Evolutionary conservation across 495 filamentous ascomycete genomes (phyloP), one percentile per base, ranked within the genome.

Genomic region (Emericellopsis terricola): DNA sequence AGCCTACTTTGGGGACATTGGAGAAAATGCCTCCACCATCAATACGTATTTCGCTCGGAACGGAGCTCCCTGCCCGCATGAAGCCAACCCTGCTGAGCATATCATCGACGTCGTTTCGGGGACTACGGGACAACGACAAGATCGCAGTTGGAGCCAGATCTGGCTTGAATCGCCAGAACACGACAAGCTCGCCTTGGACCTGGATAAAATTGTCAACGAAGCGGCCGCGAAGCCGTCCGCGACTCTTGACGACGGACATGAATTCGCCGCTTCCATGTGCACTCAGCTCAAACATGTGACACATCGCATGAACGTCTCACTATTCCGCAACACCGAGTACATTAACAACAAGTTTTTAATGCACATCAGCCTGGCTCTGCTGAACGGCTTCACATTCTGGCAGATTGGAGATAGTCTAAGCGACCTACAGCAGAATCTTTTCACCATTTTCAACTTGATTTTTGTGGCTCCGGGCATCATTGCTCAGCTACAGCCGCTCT

Each of bases 301-400:
- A 5, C 56, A 60, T 51, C 60, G 82, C 24, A 71, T 83, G 51
- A 82, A 82, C 51, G 49, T 79, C 36, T 76, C 81, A 41, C 82
- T 82, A 48, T 89, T 77, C 75, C 71, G 82, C 16, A 76, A 72
- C 16, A 78, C 81, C 0, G 59, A 64, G 0, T 91, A 91, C 45
- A 64, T 89, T 11, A 79, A 78, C 46, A 73, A 76, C 3, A 65
- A 69, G 38, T 39, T 62, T 69, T 37, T 77, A 67, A 29, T 85
- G 0, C 34, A 51, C 3, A 40, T 62, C 8, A 37, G 57, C 15
- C 31, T 52, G 9, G 91, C 57, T 49, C 19, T 86, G 9, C 85
- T 86, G 60, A 81, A 80, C 50, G 76, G 78, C 13, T 87, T 91
- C 49, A 86, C 84, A 10, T 91, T 89, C 59, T 89, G 68, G 59